phyloP scores from a whole-genome alignment of 2,329 filamentous ascomycete genomes.

The Phialocephala subalpina region DNA sequence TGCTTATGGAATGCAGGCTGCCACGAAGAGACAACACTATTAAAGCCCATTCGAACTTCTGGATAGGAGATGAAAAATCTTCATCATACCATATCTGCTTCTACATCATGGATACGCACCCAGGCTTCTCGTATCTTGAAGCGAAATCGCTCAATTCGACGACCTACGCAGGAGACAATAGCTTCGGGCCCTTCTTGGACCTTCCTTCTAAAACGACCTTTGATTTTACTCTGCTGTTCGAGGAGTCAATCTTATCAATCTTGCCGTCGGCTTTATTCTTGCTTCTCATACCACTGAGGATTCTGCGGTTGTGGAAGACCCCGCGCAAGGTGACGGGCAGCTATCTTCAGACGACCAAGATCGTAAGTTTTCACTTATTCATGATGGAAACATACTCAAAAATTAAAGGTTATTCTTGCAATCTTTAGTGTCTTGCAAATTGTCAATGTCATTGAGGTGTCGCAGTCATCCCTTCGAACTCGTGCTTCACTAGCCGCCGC shows the following conservation, averaged over 20 bases:
- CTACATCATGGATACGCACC: slow-evolving; percentile 18
- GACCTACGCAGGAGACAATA: slow-evolving; percentile 24
- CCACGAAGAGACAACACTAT: too few relatives aligned
- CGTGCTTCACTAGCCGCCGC: slow-evolving; percentile 35
- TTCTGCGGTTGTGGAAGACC: slow-evolving; percentile 29
- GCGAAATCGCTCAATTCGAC: slow-evolving; percentile 21
- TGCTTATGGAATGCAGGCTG: too few relatives aligned
- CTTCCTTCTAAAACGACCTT: slow-evolving; percentile 28
- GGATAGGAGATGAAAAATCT: too few relatives aligned
- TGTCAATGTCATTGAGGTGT: slow-evolving; percentile 29
- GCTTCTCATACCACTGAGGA: slow-evolving; percentile 28
- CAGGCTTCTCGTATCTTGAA: slow-evolving; percentile 10
- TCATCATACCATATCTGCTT: too few relatives aligned
- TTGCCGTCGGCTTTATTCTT: slow-evolving; percentile 36
- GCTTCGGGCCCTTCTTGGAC: slow-evolving; percentile 31
- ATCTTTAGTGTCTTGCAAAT: slow-evolving; percentile 31
- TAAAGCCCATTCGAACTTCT: too few relatives aligned
- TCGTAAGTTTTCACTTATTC: slow-evolving; percentile 20
- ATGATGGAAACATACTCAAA: slow-evolving; percentile 9
- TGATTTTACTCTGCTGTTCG: slow-evolving; percentile 42
- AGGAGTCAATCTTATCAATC: slow-evolving; percentile 41
- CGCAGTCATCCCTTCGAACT: slow-evolving; percentile 25
- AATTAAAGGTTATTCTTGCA: slow-evolving; percentile 23
- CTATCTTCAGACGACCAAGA: slow-evolving; percentile 32
- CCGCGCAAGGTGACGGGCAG: slow-evolving; percentile 31